These are phyloP conservation scores for Penicillium egyptiacum DNA, from an alignment of 495 filamentous ascomycete genomes.

Conservation along the genomic window DNA sequence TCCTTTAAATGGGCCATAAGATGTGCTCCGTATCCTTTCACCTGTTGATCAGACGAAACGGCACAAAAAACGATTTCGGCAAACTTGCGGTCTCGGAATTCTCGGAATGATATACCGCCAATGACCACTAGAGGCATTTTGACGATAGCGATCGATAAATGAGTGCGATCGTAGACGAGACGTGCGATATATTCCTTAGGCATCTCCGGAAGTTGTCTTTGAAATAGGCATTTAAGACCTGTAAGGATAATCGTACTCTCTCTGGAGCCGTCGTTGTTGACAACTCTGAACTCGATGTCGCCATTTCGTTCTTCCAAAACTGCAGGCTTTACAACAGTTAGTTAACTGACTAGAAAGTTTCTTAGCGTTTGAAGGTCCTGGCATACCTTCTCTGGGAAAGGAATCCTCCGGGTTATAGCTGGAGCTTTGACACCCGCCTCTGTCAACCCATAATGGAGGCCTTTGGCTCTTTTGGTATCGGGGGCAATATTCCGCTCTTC, in stretches of 20 bases:
- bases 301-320: constrained; percentile 92
- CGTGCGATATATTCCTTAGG: constrained; percentile 98
- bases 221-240: constrained; percentile 95
- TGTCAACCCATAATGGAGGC: not conserved
- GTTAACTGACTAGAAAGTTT: not conserved
- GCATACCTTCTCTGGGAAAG: constrained; percentile 76
- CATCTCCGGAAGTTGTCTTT: constrained; percentile 98
- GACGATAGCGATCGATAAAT: constrained; percentile 94
- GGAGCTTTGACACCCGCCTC: not conserved
- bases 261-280: constrained; percentile 91
- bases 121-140: constrained; percentile 95
- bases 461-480: not conserved
- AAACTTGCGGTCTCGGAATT: constrained; percentile 76
- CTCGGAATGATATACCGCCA: constrained; percentile 62
- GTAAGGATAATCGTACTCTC: constrained; percentile 94
- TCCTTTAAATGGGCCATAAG: constrained; percentile 98
- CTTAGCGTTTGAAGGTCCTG: not conserved
- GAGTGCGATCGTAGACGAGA: constrained; percentile 93
- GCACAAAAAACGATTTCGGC: constrained; percentile 99
- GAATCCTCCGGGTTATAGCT: constrained; percentile 43
- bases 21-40: constrained; percentile 97
- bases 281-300: constrained; percentile 95
- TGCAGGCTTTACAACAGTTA: constrained; percentile 58
- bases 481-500: not conserved
- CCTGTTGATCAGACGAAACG: constrained; percentile 95